These are phyloP conservation scores for Eucalyptus lansdowneana DNA, from an alignment of 345 rosid species.

Conservation along the genomic window DNA sequence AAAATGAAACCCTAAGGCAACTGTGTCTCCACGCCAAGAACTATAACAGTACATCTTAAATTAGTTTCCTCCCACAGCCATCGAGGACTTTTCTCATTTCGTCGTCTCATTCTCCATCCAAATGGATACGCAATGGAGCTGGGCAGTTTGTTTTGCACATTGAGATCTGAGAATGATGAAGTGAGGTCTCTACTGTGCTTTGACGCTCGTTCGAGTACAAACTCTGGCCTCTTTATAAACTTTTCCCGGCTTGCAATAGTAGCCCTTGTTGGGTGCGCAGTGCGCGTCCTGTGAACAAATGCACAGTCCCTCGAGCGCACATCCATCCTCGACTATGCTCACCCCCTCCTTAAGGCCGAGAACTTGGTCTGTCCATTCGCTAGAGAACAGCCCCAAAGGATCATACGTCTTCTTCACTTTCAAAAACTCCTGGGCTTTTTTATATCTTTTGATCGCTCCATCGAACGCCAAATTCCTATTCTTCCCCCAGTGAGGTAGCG, in stretches of 20 bases:
- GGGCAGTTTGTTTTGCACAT: background rate
- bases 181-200: background rate
- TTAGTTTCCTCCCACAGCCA: background rate
- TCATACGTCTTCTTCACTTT: constrained; percentile 42
- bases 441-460: constrained; percentile 41
- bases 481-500: constrained; percentile 82
- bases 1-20: background rate
- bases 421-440: constrained; percentile 21
- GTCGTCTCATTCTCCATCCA: background rate
- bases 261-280: constrained; percentile 61
- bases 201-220: constrained; percentile 8
- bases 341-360: constrained; percentile 34
- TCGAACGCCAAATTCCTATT: constrained; percentile 52
- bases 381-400: constrained; percentile 62
- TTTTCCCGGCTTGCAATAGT: constrained; percentile 55
- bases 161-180: background rate
- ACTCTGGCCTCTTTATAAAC: constrained; percentile 44
- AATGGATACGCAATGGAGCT: background rate
- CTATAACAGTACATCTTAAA: background rate
- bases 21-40: background rate
- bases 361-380: constrained; percentile 61
- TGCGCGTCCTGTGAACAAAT: constrained; percentile 57
- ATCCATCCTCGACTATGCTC: constrained; percentile 30
- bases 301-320: constrained; percentile 71
- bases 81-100: background rate